Base-by-base conservation (phyloP, 495 filamentous ascomycete species). In the Corynascus novoguineensis region DNA sequence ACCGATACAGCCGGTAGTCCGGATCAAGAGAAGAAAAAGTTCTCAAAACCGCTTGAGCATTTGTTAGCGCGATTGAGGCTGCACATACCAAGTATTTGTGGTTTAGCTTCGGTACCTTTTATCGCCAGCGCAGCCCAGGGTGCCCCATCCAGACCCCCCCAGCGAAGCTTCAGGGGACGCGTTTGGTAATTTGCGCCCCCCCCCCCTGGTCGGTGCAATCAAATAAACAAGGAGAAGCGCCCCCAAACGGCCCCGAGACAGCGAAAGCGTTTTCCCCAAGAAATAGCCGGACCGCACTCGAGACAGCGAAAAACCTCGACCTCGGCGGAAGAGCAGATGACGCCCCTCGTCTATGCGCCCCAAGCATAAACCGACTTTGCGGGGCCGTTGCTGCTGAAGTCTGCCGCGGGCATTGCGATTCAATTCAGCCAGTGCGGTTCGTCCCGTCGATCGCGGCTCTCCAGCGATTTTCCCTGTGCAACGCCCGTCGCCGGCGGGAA, bases 191-290 rank as follows among this genome's bases (percentile, higher is more conserved):
- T 70, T 70, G 63, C 67, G 60, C 50, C 60, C 3, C 58, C 69
- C 67, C 3, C 58, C 69, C 67, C 65, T 32, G 56, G 65, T 65
- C 63, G 45, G 52, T 57, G 61, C 69, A 70, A 70, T 70, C 67
- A 71, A 71, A 71, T 71, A 70, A 70, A 70, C 69, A 66, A 70
- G 65, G 64, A 55, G 58, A n/a, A 38, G 21, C n/a, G n/a, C 56
- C 31, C 62, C 58, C 61, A 60, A 53, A 35, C 41, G 28, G 27
- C 34, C 40, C 53, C 60, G 46, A 54, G 48, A 53, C 61, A 60
- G 49, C 46, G 44, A 50, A n/a, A 57, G 45, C 46, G 25, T 52
- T 56, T 60, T 55, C 60, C 63, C 61, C 53, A 53, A 46, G 60
- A 62, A 62, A 63, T 69, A 67, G 57, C 65, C 61, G 59, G 63